phyloP scores from a whole-genome alignment of 2,329 filamentous ascomycete species.

The Diaporthe sp. region DNA sequence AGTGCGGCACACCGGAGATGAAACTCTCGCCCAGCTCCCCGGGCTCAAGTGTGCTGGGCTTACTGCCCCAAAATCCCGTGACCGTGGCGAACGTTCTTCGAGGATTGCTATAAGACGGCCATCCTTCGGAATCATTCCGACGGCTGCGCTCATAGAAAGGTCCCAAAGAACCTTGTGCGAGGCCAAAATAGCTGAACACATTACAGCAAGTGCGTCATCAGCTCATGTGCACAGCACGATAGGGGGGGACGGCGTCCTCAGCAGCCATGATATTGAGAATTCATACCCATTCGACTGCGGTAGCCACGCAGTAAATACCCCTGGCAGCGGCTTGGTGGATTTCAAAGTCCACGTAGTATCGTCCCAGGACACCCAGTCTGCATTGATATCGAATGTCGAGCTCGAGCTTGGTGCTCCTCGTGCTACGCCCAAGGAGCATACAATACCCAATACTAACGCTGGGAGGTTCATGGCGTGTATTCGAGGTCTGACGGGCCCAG shows the following conservation, averaged over 20 bases:
- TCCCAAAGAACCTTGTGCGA: constrained; percentile 38
- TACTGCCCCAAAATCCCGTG: constrained; percentile 40
- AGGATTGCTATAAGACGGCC: constrained; percentile 38
- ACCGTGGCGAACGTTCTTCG: constrained; percentile 40
- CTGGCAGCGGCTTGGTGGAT: constrained; percentile 39
- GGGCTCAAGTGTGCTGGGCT: constrained; percentile 37
- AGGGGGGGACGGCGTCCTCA: constrained; percentile 9
- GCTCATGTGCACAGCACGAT: constrained; percentile 5
- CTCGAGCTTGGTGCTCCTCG: constrained; percentile 26
- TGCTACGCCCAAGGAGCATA: constrained; percentile 25
- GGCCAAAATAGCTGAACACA: constrained; percentile 39
- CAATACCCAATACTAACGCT: constrained; percentile 8
- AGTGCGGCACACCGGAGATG: constrained; percentile 39
- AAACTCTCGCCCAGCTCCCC: constrained; percentile 38
- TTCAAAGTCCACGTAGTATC: constrained; percentile 39
- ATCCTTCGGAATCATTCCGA: constrained; percentile 39
- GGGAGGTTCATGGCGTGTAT: constrained; percentile 21
- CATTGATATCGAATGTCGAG: constrained; percentile 36
- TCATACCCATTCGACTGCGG: constrained; percentile 40
- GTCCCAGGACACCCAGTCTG: constrained; percentile 41
- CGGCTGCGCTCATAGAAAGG: constrained; percentile 40
- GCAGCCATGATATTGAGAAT: background rate
- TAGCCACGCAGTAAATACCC: constrained; percentile 39
- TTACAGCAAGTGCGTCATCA: constrained; percentile 5
- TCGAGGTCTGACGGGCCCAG: background rate